Percentiles rank a stretch among this genome's conserved stretches.
Evolutionary conservation across 768 basidiomycete species (phyloP).

Genomic region (Sutorius australiensis): DNA sequence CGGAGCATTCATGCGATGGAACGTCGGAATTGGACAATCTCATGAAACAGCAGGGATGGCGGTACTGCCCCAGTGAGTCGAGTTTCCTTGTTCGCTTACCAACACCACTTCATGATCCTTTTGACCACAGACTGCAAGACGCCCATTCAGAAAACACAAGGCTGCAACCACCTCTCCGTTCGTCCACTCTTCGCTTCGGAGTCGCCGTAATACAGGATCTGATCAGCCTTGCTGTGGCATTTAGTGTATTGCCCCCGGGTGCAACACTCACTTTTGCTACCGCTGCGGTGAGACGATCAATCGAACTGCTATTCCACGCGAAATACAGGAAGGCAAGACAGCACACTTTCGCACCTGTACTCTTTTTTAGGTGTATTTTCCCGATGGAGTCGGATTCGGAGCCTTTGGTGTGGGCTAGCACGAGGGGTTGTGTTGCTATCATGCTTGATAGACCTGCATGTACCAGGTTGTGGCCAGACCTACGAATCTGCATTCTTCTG

Average conservation of each 20-base stretch:
- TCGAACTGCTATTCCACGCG: conserved; percentile 32
- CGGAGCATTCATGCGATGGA: conserved; percentile 56
- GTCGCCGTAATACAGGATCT: background rate
- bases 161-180: conserved; percentile 61
- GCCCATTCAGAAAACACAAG: conserved; percentile 47
- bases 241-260: conserved; percentile 54
- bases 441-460: background rate
- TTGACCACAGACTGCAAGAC: conserved; percentile 39
- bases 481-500: background rate
- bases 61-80: conserved; percentile 52
- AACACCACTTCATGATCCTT: background rate
- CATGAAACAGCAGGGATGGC: conserved; percentile 55
- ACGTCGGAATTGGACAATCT: conserved; percentile 49
- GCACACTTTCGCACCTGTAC: conserved; percentile 32
- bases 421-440: background rate
- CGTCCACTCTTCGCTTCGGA: conserved; percentile 16
- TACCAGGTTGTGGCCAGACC: background rate
- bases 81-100: background rate
- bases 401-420: background rate
- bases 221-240: background rate
- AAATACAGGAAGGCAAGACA: conserved; percentile 30
- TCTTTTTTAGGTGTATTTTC: conserved; percentile 18
- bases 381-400: too few relatives aligned
- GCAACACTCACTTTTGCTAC: conserved; percentile 58
- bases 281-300: conserved; percentile 45